Percentiles rank a stretch among this genome's conserved stretches.
Evolutionary conservation across 108 stramenopile genomes (phyloP).

Genomic region (Epithemia pelagica): DNA sequence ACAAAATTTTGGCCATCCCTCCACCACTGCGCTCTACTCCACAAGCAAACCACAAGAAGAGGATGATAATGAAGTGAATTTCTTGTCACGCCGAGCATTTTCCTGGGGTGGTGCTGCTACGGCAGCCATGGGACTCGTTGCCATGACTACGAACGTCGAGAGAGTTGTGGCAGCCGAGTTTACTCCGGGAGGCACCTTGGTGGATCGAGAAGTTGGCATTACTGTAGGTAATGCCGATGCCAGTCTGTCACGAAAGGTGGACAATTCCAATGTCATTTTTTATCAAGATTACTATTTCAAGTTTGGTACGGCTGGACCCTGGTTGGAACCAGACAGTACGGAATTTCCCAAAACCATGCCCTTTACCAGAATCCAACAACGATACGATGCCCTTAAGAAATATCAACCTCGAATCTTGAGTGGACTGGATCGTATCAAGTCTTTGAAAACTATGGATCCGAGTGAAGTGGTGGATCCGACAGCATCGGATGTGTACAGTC

Average conservation of each 20-base stretch:
- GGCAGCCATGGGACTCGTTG: too few species aligned
- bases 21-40: too few species aligned
- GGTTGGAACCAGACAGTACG: constrained; percentile 48
- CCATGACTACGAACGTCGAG: too few species aligned
- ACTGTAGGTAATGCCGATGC: constrained; percentile 62
- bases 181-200: constrained; percentile 73
- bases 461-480: constrained; percentile 18
- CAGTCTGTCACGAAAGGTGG: constrained; percentile 35
- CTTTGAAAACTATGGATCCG: constrained; percentile 16
- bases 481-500: constrained; percentile 39
- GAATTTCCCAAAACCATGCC: constrained; percentile 73
- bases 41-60: too few species aligned
- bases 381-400: constrained; percentile 75
- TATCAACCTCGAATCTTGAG: constrained; percentile 41
- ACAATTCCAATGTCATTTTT: constrained; percentile 79
- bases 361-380: constrained; percentile 55
- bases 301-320: constrained; percentile 64
- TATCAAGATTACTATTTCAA: constrained; percentile 74
- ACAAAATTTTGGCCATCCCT: too few species aligned
- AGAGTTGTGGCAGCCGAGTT: constrained; percentile 25
- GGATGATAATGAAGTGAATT: too few species aligned
- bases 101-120: too few species aligned
- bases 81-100: too few species aligned
- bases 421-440: constrained; percentile 26
- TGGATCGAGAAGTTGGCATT: constrained; percentile 57